Evolutionary conservation across 2,329 filamentous ascomycete species (phyloP), one percentile per base, ranked within the genome.

Genomic region (Ophiostoma fasciatum): DNA sequence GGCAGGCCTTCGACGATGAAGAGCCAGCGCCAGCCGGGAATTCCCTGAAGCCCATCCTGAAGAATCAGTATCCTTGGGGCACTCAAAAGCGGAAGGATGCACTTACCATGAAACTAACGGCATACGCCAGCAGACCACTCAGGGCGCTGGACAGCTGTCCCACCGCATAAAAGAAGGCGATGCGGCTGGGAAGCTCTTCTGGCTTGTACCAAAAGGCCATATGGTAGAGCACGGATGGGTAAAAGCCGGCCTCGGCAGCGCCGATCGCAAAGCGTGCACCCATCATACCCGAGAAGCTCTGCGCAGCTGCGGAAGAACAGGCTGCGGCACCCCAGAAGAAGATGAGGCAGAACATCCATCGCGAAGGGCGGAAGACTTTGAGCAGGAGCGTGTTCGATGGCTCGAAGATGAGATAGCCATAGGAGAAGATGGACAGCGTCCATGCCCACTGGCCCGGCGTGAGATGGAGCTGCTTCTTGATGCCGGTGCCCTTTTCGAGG

Each of bases 1-100:
- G 64, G 67, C 1, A 84, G 64, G 1, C 82, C 82, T 55, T 42
- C 40, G n/a, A 81, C 64, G 28, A 82, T 72, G 41, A 77, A 77
- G 37, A 77, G 75, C 74, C 68, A 79, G 9, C 67, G 64, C 71
- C 72, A 78, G 3, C 73, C 72, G 18, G 62, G 58, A 6, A 68
- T 33, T n/a, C 33, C 33, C 10, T 33, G 32, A 2, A 38, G 30
- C 2, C 39, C 39, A 26, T 41, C 33, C 29, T 36, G 11, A n/a
- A n/a, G n/a, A n/a, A n/a, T n/a, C n/a, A n/a, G n/a, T n/a, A n/a
- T n/a, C n/a, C n/a, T n/a, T n/a, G n/a, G n/a, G 29, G 14, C n/a
- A 22, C 6, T 10, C 6, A 22, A 6, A 22, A 5, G 6, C 20
- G 20, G 20, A 54, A n/a, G 56, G 38, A n/a, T 57, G 44, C 35